A percentile compares a stretch with the other conserved stretches of the same genome.
Conservation (phyloP, 495 filamentous ascomycete species). For the Hypoxylon rickii region DNA sequence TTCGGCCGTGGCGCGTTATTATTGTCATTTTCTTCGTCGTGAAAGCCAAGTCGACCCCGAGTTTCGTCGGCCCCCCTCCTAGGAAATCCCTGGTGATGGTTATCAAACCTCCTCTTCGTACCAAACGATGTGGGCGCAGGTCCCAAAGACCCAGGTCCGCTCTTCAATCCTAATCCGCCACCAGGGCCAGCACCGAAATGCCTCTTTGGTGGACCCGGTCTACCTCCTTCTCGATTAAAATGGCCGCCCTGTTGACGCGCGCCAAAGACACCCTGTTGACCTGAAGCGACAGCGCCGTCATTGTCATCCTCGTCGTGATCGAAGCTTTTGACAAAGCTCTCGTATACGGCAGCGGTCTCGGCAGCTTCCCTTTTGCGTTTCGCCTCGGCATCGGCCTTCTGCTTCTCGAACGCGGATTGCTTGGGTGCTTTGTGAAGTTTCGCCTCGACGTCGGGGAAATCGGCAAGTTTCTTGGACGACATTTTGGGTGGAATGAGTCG, state of each 20-base stretch:
- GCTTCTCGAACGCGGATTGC: conserved; percentile 89
- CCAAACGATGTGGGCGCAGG: conserved; percentile 58
- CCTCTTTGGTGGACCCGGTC: conserved; percentile 35
- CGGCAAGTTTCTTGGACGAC: conserved; percentile 50
- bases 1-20: conserved; percentile 27
- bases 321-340: conserved; percentile 90
- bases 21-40: conserved; percentile 42
- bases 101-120: conserved; percentile 54
- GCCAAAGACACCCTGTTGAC: conserved; percentile 46
- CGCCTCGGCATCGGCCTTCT: conserved; percentile 90
- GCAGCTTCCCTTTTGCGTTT: conserved; percentile 85
- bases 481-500: conserved; percentile 29
- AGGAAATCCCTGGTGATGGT: conserved; percentile 35
- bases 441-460: conserved; percentile 81
- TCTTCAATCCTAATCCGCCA: conserved; percentile 49
- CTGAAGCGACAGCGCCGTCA: conserved; percentile 22
- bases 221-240: conserved; percentile 49
- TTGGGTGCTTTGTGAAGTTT: conserved; percentile 85
- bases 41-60: conserved; percentile 43
- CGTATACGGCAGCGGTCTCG: conserved; percentile 87
- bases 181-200: conserved; percentile 47
- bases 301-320: conserved; percentile 66
- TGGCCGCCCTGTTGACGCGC: conserved; percentile 44
- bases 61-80: conserved; percentile 38
- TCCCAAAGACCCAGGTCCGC: conserved; percentile 78